Conservation (phyloP, 2,329 filamentous ascomycete species). For the Talaromyces sp. region DNA sequence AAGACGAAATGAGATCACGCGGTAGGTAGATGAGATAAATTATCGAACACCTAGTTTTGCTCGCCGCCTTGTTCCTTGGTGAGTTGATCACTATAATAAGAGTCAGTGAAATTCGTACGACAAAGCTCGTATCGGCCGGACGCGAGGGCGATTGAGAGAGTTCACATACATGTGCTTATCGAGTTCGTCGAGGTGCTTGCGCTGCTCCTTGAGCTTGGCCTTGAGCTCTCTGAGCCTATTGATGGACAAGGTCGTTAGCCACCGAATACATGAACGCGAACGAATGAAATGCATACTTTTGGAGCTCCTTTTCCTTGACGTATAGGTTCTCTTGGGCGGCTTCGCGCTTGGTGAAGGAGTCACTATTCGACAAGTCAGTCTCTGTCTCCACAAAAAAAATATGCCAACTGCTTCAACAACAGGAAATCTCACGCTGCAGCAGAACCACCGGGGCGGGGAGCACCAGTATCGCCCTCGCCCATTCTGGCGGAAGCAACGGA, state of each 20-base stretch:
- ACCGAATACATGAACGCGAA: neutral
- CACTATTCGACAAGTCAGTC: slow-evolving; percentile 51
- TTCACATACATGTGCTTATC: slow-evolving; percentile 76
- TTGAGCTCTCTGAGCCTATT: slow-evolving; percentile 66
- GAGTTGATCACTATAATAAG: slow-evolving; percentile 64
- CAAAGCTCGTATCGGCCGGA: neutral
- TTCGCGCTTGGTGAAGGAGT: slow-evolving; percentile 91
- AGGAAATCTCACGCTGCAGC: slow-evolving; percentile 31
- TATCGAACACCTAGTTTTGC: slow-evolving; percentile 38
- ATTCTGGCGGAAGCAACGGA: slow-evolving; percentile 62
- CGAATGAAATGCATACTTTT: slow-evolving; percentile 59
- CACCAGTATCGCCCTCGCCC: slow-evolving; percentile 67
- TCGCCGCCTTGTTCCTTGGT: slow-evolving; percentile 70
- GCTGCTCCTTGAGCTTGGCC: slow-evolving; percentile 68
- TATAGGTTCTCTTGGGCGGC: slow-evolving; percentile 79
- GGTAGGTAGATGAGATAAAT: neutral
- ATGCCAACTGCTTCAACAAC: neutral
- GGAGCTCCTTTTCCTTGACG: slow-evolving; percentile 81
- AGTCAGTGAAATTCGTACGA: slow-evolving; percentile 17
- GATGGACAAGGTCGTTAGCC: neutral
- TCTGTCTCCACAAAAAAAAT: neutral
- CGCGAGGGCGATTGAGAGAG: neutral
- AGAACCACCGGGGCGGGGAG: slow-evolving; percentile 35
- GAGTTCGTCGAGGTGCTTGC: slow-evolving; percentile 78
- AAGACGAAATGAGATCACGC: neutral